A percentile compares a stretch with the other conserved stretches of the same genome.
phyloP scores from a whole-genome alignment of 75 land plant species.

The Chamaecyparis obtusa region DNA sequence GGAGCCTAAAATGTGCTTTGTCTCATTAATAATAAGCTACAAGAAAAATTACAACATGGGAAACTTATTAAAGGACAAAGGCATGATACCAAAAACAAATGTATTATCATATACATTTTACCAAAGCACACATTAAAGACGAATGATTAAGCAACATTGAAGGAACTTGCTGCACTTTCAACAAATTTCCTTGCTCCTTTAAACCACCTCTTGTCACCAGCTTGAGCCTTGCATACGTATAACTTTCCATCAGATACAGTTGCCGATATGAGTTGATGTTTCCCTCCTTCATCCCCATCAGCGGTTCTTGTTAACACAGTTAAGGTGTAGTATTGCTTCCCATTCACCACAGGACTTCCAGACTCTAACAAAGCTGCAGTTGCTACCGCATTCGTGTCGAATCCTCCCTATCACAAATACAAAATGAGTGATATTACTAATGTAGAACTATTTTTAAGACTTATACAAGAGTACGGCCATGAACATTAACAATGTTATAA shows the following conservation, averaged over 20 bases:
- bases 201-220: slow-evolving; percentile 99
- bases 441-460: too few relatives aligned
- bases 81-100: too few relatives aligned
- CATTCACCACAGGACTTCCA: slow-evolving; percentile 35
- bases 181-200: slow-evolving; percentile 95
- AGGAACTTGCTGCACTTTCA: slow-evolving; percentile 73
- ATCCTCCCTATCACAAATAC: slow-evolving; percentile 77
- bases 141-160: slow-evolving; percentile 64
- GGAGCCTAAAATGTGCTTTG: too few relatives aligned
- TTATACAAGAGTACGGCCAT: too few relatives aligned
- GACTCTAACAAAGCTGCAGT: slow-evolving; percentile 79
- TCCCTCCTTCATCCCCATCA: slow-evolving; percentile 97
- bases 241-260: slow-evolving; percentile 80
- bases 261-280: slow-evolving; percentile 88
- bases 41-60: too few relatives aligned
- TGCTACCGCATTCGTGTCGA: slow-evolving; percentile 73
- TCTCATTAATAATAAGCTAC: too few relatives aligned
- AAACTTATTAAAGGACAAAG: too few relatives aligned
- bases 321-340: slow-evolving; percentile 71
- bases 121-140: too few relatives aligned
- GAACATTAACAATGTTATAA: too few relatives aligned
- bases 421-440: not conserved
- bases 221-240: slow-evolving; percentile 95
- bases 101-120: too few relatives aligned
- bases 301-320: slow-evolving; percentile 92